Percentiles rank a stretch among this genome's conserved stretches.
Evolutionary conservation across 1,284 basidiomycete species (phyloP).

Genomic region (Ceratobasidium sp.): DNA sequence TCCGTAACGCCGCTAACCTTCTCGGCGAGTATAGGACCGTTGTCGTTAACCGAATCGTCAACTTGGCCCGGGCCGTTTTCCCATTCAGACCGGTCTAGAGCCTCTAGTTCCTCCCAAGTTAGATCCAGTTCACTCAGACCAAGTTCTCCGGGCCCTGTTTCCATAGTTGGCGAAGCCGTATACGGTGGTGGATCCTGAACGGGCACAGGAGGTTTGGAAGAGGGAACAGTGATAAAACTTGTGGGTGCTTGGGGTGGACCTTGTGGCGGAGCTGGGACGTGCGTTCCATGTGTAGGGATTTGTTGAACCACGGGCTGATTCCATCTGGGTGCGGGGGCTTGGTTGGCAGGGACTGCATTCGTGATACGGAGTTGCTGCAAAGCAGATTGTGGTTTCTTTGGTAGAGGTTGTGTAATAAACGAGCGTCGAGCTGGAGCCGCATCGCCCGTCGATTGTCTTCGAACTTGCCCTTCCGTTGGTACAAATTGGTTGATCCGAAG

Average conservation of each 20-base stretch:
- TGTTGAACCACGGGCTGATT: constrained; percentile 1
- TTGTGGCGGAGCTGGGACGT: not conserved
- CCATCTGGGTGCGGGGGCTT: not conserved
- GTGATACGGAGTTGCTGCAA: not conserved
- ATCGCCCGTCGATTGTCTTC: too few relatives aligned
- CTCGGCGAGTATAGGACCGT: not conserved
- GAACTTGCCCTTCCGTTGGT: too few relatives aligned
- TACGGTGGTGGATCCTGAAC: not conserved
- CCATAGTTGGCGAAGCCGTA: not conserved
- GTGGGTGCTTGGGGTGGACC: not conserved
- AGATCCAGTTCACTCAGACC: constrained; percentile 2
- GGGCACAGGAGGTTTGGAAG: not conserved
- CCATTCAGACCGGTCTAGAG: constrained; percentile 40
- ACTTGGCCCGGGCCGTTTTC: not conserved
- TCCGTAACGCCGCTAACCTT: not conserved
- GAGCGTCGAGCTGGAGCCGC: too few relatives aligned
- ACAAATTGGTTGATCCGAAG: too few relatives aligned
- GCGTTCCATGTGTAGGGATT: not conserved
- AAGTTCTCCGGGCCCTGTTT: not conserved
- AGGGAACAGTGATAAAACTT: not conserved
- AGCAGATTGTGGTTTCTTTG: constrained; percentile 2
- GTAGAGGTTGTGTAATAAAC: not conserved
- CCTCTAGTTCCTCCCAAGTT: constrained; percentile 34
- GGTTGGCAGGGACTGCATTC: not conserved
- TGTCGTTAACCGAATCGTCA: not conserved